These are phyloP conservation scores for Stagonosporopsis chrysanthemi DNA, from an alignment of 2,329 filamentous ascomycete species.

Conservation along the genomic window DNA sequence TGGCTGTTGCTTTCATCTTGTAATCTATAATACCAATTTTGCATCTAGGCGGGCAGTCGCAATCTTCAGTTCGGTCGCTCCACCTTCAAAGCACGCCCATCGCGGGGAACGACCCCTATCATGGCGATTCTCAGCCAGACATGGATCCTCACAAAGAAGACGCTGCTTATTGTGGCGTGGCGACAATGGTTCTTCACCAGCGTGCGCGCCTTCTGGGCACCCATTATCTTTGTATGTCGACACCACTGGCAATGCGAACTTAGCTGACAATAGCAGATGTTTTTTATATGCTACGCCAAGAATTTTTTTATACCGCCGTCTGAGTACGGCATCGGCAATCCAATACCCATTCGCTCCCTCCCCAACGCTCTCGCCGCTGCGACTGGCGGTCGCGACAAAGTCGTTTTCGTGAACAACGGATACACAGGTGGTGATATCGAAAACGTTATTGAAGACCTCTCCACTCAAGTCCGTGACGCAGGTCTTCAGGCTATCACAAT, in stretches of 20 bases:
- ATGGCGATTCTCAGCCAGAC: slow-evolving; percentile 58
- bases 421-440: slow-evolving; percentile 73
- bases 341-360: slow-evolving; percentile 69
- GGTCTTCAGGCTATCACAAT: slow-evolving; percentile 66
- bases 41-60: not conserved
- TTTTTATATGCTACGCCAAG: slow-evolving; percentile 70
- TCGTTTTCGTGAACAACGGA: slow-evolving; percentile 82
- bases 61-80: not conserved
- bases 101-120: slow-evolving; percentile 32
- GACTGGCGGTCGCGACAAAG: slow-evolving; percentile 67
- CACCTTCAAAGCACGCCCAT: slow-evolving; percentile 19
- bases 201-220: slow-evolving; percentile 63
- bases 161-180: slow-evolving; percentile 61
- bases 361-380: slow-evolving; percentile 67
- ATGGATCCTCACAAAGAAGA: slow-evolving; percentile 66
- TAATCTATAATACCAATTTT: slow-evolving; percentile 10
- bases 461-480: slow-evolving; percentile 62
- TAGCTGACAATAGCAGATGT: slow-evolving; percentile 47
- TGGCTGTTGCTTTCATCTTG: slow-evolving; percentile 6
- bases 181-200: slow-evolving; percentile 63
- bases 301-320: slow-evolving; percentile 84
- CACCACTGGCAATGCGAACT: not conserved
- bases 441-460: slow-evolving; percentile 70
- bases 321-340: slow-evolving; percentile 73
- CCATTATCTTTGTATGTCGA: slow-evolving; percentile 58